Evolutionary conservation across 352 stramenopile species (phyloP).

Genomic region (Phytophthora pseudosyringae): DNA sequence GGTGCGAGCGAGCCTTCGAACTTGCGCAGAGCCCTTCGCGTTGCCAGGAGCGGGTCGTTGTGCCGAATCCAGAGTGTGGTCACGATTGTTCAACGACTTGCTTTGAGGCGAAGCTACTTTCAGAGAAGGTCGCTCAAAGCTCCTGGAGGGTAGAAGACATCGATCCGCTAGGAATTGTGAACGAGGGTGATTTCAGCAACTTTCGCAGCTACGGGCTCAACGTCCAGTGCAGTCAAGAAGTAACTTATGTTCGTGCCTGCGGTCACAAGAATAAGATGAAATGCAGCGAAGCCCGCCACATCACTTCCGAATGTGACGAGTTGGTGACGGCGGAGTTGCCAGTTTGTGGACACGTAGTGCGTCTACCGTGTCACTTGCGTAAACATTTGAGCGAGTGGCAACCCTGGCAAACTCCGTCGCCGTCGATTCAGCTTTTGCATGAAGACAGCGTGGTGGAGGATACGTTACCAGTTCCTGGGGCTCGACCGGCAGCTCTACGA

Average conservation of each 20-base stretch:
- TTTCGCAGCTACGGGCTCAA: constrained; percentile 55
- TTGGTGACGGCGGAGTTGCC: constrained; percentile 38
- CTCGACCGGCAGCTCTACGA: constrained; percentile 31
- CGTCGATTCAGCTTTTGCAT: constrained; percentile 33
- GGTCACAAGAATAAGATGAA: constrained; percentile 51
- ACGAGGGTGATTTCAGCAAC: constrained; percentile 35
- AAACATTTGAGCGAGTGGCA: constrained; percentile 46
- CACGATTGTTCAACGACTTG: constrained; percentile 68
- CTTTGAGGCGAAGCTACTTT: constrained; percentile 33
- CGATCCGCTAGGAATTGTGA: constrained; percentile 41
- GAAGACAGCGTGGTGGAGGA: constrained; percentile 51
- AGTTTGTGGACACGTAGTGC: constrained; percentile 53
- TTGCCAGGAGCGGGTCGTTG: constrained; percentile 52
- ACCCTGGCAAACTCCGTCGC: constrained; percentile 43
- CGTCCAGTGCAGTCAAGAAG: constrained; percentile 44
- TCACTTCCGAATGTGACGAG: constrained; percentile 41
- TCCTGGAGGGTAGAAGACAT: constrained; percentile 13
- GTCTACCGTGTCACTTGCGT: constrained; percentile 47
- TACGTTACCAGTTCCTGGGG: constrained; percentile 33
- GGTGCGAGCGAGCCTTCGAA: constrained; percentile 79
- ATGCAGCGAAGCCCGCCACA: constrained; percentile 55
- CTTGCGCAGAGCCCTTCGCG: constrained; percentile 50
- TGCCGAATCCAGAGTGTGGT: constrained; percentile 74
- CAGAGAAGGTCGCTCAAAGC: constrained; percentile 17
- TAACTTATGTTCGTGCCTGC: constrained; percentile 46